Conservation (phyloP, 257 asterid species). For the Cinchona pubescens region DNA sequence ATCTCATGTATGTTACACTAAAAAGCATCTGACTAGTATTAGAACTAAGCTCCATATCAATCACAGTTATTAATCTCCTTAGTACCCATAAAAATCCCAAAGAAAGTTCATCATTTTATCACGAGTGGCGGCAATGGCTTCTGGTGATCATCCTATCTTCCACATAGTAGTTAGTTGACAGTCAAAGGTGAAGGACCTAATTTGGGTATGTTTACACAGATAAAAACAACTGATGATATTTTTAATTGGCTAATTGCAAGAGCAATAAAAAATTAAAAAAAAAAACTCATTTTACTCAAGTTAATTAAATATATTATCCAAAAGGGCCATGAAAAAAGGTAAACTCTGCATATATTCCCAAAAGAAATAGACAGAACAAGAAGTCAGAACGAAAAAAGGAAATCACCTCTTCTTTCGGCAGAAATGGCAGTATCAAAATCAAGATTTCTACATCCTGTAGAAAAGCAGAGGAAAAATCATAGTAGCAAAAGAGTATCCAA, state of each 20-base stretch:
- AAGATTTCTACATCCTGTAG: slow-evolving; percentile 82
- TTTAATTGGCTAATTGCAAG: not conserved
- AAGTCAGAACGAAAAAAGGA: slow-evolving; percentile 18
- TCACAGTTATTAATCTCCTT: not conserved
- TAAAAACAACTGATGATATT: no score
- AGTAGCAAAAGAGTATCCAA: not conserved
- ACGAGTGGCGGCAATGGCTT: not conserved
- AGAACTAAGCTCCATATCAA: not conserved
- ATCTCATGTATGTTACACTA: not conserved
- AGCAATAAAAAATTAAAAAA: not conserved
- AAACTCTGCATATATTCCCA: slow-evolving; percentile 19
- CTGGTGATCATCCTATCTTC: not conserved
- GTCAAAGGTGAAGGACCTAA: not conserved
- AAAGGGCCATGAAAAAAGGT: slow-evolving; percentile 1
- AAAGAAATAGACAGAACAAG: slow-evolving; percentile 5
- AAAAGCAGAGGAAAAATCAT: slow-evolving; percentile 23
- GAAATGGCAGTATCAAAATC: slow-evolving; percentile 77
- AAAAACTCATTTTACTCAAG: not conserved
- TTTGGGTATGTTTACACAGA: not conserved
- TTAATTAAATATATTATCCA: not conserved
- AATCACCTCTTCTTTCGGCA: slow-evolving; percentile 79
- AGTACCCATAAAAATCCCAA: not conserved
- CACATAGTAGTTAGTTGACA: not conserved
- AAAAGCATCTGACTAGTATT: not conserved
- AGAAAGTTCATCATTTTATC: not conserved